Evolutionary conservation across 306 rosid species (phyloP).

Genomic region (Cicer bijugum): DNA sequence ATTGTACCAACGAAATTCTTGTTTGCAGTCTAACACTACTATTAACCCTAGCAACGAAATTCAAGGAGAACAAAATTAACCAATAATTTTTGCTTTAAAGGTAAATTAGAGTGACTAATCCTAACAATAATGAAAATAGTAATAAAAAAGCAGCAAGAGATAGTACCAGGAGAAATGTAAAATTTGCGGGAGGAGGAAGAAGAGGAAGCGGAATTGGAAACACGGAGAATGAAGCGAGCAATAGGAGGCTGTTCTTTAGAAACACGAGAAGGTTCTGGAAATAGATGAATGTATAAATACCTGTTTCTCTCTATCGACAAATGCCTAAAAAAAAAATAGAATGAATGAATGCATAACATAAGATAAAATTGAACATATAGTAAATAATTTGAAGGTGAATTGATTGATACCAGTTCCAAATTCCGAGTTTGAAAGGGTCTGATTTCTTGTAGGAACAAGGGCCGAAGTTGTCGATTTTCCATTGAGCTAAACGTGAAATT

Average conservation of each 20-base stretch:
- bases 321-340: conserved; percentile 51
- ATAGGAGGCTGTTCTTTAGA: conserved; percentile 83
- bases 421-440: conserved; percentile 83
- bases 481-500: conserved; percentile 80
- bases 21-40: not conserved
- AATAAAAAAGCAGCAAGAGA: not conserved
- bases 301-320: conserved; percentile 77
- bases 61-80: not conserved
- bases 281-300: conserved; percentile 67
- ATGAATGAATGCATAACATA: not conserved
- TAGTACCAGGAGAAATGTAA: conserved; percentile 66
- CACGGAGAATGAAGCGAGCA: conserved; percentile 77
- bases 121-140: not conserved
- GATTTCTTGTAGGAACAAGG: conserved; percentile 74
- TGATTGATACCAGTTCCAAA: conserved; percentile 75
- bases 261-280: conserved; percentile 71
- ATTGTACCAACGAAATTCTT: not conserved
- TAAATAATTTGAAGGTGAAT: not conserved
- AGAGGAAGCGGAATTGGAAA: conserved; percentile 57
- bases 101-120: not conserved
- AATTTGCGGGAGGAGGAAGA: conserved; percentile 53
- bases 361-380: not conserved
- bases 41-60: not conserved
- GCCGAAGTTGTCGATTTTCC: conserved; percentile 87
- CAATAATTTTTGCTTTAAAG: no score